phyloP scores from a whole-genome alignment of 768 basidiomycete genomes.

The Hortiboletus flavorubellus region DNA sequence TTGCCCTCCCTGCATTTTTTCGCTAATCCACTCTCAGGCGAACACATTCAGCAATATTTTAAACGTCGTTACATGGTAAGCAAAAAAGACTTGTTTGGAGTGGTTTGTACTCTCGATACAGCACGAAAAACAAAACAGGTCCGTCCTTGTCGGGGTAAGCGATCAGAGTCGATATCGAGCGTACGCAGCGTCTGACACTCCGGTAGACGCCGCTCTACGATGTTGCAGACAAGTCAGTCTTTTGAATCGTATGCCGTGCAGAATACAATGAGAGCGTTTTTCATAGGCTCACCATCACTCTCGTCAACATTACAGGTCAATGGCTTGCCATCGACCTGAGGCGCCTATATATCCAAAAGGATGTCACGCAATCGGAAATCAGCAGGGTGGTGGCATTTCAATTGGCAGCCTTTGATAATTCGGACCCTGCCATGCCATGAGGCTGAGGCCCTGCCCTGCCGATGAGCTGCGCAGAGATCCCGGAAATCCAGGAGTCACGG shows the following conservation, averaged over 20 bases:
- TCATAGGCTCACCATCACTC: neutral
- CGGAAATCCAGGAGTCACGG: neutral
- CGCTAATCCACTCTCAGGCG: neutral
- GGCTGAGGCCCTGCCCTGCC: too few relatives aligned
- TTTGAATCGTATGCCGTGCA: neutral
- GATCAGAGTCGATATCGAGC: neutral
- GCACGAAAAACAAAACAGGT: neutral
- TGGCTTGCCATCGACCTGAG: constrained; percentile 5
- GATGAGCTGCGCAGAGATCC: neutral
- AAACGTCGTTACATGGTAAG: neutral
- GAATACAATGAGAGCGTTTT: neutral
- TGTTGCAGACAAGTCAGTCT: neutral
- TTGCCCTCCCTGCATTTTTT: neutral
- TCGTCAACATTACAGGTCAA: constrained; percentile 3
- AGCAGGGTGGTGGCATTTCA: constrained; percentile 2
- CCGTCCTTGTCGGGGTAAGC: neutral
- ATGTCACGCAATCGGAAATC: neutral
- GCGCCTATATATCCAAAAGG: neutral
- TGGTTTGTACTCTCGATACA: neutral
- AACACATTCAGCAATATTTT: neutral
- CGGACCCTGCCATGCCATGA: neutral
- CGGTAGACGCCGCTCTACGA: neutral
- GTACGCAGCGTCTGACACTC: neutral
- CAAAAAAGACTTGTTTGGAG: neutral
- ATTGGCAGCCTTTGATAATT: neutral